Evolutionary conservation across 371 early-diverging fungal species (phyloP).

Genomic region (Lichtheimia corymbifera): DNA sequence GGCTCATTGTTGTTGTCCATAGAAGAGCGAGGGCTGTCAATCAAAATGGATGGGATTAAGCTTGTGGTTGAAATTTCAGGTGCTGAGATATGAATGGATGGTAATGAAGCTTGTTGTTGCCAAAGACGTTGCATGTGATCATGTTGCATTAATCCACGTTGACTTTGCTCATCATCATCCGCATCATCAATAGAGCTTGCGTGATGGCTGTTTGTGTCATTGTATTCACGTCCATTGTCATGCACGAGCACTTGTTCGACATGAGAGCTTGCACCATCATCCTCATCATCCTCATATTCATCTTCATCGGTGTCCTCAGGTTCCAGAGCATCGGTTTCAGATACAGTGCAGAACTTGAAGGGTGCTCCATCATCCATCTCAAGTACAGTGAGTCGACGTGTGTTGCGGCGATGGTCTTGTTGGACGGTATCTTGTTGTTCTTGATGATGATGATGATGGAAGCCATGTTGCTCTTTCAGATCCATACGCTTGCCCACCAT

Average conservation of each 20-base stretch:
- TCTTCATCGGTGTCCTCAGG: too few relatives aligned
- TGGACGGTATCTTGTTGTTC: too few relatives aligned
- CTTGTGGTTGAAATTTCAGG: neutral
- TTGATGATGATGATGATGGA: slow-evolving; percentile 6
- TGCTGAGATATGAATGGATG: neutral
- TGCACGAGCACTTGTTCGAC: too few relatives aligned
- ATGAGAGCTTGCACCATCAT: too few relatives aligned
- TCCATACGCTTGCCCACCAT: slow-evolving; percentile 12
- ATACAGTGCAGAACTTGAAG: neutral
- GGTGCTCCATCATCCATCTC: slow-evolving; percentile 4
- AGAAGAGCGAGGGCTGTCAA: neutral
- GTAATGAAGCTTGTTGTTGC: neutral
- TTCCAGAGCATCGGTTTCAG: slow-evolving; percentile 3
- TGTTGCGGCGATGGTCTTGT: neutral
- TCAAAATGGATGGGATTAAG: neutral
- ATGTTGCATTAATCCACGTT: slow-evolving; percentile 2
- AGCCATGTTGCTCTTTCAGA: slow-evolving; percentile 10
- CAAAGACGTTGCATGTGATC: slow-evolving; percentile 5
- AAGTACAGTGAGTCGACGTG: slow-evolving; percentile 1
- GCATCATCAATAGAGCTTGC: neutral
- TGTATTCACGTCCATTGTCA: too few relatives aligned
- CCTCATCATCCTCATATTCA: too few relatives aligned
- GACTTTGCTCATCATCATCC: slow-evolving; percentile 5
- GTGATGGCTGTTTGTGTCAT: neutral
- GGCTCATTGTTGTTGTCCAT: neutral